Conservation (phyloP, 768 basidiomycete genomes). For the Suillus subaureus region DNA sequence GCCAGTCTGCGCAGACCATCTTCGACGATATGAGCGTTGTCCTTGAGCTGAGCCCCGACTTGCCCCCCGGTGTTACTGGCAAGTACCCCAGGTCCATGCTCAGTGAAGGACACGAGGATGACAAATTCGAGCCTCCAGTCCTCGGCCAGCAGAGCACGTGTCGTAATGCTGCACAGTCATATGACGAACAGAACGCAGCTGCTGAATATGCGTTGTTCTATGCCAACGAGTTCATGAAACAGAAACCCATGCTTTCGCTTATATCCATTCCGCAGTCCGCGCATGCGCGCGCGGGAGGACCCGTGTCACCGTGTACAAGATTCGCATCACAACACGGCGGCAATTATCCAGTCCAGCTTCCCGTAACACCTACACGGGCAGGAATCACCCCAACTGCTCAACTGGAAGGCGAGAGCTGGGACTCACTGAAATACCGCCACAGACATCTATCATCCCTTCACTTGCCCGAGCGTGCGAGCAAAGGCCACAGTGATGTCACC, state of each 20-base stretch:
- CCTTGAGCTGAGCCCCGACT: conserved; percentile 50
- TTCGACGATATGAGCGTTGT: conserved; percentile 49
- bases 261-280: conserved; percentile 19
- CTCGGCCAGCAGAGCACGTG: conserved; percentile 26
- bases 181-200: conserved; percentile 17
- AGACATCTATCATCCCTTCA: conserved; percentile 19
- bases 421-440: conserved; percentile 10
- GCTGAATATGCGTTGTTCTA: conserved; percentile 9
- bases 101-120: conserved; percentile 25
- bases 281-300: conserved; percentile 12
- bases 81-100: conserved; percentile 29
- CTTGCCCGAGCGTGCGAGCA: conserved; percentile 23
- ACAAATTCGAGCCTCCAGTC: conserved; percentile 26
- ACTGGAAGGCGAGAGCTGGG: conserved; percentile 6
- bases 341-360: conserved; percentile 5
- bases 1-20: conserved; percentile 30
- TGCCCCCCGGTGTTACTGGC: conserved; percentile 40
- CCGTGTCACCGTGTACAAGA: conserved; percentile 27
- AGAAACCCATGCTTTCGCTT: conserved; percentile 33
- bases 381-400: conserved; percentile 7
- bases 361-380: conserved; percentile 12
- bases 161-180: conserved; percentile 6
- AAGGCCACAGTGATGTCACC: conserved; percentile 28
- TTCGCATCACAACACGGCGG: conserved; percentile 14
- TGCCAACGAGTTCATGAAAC: conserved; percentile 28